phyloP scores from a whole-genome alignment of 1,139 yeast genomes.

The Geotrichum aggregatum region DNA sequence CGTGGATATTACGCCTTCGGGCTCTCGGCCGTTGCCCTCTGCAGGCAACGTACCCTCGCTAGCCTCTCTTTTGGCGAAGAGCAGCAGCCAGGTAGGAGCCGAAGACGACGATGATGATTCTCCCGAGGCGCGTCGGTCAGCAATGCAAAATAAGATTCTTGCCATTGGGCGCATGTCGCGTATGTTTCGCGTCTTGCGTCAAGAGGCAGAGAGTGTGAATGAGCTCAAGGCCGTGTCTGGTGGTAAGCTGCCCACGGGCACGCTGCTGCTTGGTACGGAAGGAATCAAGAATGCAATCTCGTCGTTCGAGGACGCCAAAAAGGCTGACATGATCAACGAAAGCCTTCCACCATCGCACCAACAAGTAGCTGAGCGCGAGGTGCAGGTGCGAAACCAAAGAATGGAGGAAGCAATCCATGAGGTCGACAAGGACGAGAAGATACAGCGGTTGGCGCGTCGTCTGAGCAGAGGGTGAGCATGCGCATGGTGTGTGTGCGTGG shows the following conservation, averaged over 20 bases:
- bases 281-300: constrained; percentile 68
- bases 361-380: constrained; percentile 49
- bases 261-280: constrained; percentile 75
- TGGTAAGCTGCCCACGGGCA: constrained; percentile 79
- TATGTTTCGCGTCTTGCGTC: constrained; percentile 85
- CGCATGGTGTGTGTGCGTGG: no score
- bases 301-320: constrained; percentile 79
- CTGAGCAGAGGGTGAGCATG: constrained; percentile 26
- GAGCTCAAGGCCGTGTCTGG: constrained; percentile 69
- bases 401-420: constrained; percentile 48
- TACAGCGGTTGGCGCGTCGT: constrained; percentile 38
- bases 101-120: constrained; percentile 8
- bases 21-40: constrained; percentile 3
- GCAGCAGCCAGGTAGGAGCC: background rate
- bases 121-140: constrained; percentile 49
- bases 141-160: constrained; percentile 79
- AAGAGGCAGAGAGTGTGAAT: constrained; percentile 84
- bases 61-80: background rate
- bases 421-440: constrained; percentile 37
- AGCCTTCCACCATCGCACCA: constrained; percentile 80
- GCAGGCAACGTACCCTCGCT: background rate
- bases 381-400: constrained; percentile 43
- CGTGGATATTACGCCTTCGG: background rate
- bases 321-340: constrained; percentile 80
- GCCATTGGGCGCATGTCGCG: constrained; percentile 94